A percentile compares a stretch with the other conserved stretches of the same genome.
phyloP scores from a whole-genome alignment of 352 stramenopile species.

The Plasmopara muralis region DNA sequence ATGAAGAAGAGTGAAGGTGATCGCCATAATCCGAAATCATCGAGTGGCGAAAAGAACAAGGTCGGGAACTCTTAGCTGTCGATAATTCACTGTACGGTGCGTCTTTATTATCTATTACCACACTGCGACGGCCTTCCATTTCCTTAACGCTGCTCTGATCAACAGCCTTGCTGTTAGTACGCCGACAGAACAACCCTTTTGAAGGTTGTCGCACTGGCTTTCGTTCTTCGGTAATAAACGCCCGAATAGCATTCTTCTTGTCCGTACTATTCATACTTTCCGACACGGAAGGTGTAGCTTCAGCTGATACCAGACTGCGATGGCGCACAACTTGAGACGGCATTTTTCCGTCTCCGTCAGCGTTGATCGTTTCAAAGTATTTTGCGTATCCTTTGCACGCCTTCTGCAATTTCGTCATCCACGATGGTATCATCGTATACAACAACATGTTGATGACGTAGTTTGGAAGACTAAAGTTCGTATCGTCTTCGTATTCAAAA shows the following conservation, averaged over 20 bases:
- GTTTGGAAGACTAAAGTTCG: constrained; percentile 69
- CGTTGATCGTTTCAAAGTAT: constrained; percentile 38
- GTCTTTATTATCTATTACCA: constrained; percentile 22
- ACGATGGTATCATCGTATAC: constrained; percentile 43
- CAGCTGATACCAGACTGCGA: constrained; percentile 13
- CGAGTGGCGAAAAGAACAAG: constrained; percentile 7
- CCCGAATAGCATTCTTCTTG: constrained; percentile 10
- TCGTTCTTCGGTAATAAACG: constrained; percentile 15
- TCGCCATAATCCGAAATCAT: constrained; percentile 11
- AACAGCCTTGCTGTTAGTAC: constrained; percentile 7
- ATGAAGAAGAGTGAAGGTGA: constrained; percentile 7
- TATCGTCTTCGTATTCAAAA: constrained; percentile 75
- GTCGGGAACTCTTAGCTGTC: constrained; percentile 6
- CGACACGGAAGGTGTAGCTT: constrained; percentile 5
- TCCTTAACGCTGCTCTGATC: not conserved
- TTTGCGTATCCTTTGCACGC: constrained; percentile 52
- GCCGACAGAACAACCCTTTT: constrained; percentile 19
- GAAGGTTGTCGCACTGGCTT: constrained; percentile 15
- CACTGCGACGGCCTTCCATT: constrained; percentile 14
- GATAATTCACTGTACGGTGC: constrained; percentile 14
- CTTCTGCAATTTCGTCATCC: constrained; percentile 52
- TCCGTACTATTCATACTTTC: constrained; percentile 9
- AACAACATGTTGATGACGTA: constrained; percentile 59
- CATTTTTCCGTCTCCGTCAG: constrained; percentile 34
- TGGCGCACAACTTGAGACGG: constrained; percentile 47